These are phyloP conservation scores for Xylaria flabelliformis DNA, from an alignment of 495 filamentous ascomycete species.

Conservation along the genomic window DNA sequence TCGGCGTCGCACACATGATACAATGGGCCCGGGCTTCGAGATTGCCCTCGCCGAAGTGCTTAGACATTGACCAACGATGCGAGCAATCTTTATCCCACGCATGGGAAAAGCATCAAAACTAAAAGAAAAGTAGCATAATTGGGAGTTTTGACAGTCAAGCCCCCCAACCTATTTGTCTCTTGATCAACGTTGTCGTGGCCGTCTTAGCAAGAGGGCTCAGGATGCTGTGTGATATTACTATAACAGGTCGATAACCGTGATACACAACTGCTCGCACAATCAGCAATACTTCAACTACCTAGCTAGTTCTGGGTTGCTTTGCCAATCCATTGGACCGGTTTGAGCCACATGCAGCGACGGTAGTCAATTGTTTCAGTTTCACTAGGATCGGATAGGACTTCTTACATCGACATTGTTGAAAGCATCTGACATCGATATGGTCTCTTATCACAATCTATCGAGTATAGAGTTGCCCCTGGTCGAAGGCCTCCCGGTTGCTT, in stretches of 20 bases:
- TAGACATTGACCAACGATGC: constrained; percentile 1
- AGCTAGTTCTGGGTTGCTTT: not conserved
- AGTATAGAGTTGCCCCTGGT: not conserved
- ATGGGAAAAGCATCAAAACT: not conserved
- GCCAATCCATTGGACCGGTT: not conserved
- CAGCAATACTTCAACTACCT: not conserved
- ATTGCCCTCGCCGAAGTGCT: constrained; percentile 9
- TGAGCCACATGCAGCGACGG: not conserved
- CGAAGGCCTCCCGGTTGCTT: not conserved
- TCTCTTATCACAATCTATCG: not conserved
- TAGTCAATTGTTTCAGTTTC: constrained; percentile 7
- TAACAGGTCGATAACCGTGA: not conserved
- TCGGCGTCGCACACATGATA: constrained; percentile 11
- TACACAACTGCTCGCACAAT: not conserved
- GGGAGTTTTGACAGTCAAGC: not conserved
- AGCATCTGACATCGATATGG: constrained; percentile 1
- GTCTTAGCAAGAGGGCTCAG: not conserved
- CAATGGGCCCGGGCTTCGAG: not conserved
- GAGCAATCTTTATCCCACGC: not conserved
- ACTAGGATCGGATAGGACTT: not conserved
- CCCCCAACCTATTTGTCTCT: not conserved
- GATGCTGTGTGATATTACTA: not conserved
- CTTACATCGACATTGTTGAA: not conserved
- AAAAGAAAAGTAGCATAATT: not conserved
- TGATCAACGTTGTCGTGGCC: not conserved